Evolutionary conservation across 768 basidiomycete genomes (phyloP).

Genomic region (Termitomyces sp.): DNA sequence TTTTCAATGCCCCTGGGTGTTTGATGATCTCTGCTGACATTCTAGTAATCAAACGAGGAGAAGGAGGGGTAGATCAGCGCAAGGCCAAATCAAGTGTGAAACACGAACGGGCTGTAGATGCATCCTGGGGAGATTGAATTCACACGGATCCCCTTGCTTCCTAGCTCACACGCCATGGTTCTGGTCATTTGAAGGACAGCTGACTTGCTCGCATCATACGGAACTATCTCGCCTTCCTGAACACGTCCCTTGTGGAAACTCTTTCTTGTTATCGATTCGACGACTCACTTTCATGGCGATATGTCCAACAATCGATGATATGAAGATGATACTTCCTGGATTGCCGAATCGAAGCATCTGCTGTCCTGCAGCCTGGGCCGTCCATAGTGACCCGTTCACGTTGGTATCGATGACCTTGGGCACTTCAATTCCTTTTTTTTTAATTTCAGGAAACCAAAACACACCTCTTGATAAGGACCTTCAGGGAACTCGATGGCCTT

Average conservation of each 20-base stretch:
- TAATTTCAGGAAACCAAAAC: not conserved
- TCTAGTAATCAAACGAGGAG: slow-evolving; percentile 23
- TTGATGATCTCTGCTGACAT: slow-evolving; percentile 72
- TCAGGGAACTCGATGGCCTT: slow-evolving; percentile 61
- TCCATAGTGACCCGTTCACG: slow-evolving; percentile 48
- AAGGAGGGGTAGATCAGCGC: not conserved
- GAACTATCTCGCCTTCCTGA: not conserved
- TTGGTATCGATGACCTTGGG: slow-evolving; percentile 63
- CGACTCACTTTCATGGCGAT: slow-evolving; percentile 17
- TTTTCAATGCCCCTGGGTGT: slow-evolving; percentile 49
- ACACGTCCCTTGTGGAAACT: not conserved
- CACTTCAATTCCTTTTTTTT: not conserved
- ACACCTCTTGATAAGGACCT: slow-evolving; percentile 51
- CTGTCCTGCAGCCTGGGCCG: not conserved
- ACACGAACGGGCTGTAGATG: slow-evolving; percentile 54
- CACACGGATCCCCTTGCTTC: slow-evolving; percentile 44
- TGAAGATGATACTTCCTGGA: slow-evolving; percentile 54
- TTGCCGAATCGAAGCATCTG: slow-evolving; percentile 31
- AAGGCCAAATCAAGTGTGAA: not conserved
- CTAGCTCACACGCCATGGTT: slow-evolving; percentile 67
- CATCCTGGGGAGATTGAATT: slow-evolving; percentile 73
- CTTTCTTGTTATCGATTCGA: not conserved
- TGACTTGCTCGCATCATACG: slow-evolving; percentile 71
- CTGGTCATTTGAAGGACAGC: slow-evolving; percentile 74
- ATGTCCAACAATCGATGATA: slow-evolving; percentile 57